A percentile compares a stretch with the other conserved stretches of the same genome.
phyloP scores from a whole-genome alignment of 2,329 filamentous ascomycete species.

The Ceratocystis cacaofunesta region DNA sequence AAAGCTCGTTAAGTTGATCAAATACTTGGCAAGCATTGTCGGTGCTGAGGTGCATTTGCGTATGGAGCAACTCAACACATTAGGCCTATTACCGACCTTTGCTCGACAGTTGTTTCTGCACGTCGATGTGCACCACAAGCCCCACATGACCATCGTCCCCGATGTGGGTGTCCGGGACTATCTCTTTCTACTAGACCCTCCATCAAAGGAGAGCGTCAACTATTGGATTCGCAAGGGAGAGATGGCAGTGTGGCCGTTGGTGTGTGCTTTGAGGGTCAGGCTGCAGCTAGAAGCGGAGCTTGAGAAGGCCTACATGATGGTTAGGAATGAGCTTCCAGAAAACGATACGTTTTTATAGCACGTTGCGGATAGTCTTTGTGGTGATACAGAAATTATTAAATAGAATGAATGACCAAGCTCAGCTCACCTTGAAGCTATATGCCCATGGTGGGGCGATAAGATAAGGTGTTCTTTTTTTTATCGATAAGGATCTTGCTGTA shows the following conservation, averaged over 20 bases:
- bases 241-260: constrained; percentile 77
- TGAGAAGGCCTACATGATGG: constrained; percentile 69
- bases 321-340: constrained; percentile 35
- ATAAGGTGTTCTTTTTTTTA: constrained; percentile 5
- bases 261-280: constrained; percentile 65
- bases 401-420: neutral
- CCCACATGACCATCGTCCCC: constrained; percentile 68
- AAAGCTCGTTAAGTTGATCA: constrained; percentile 41
- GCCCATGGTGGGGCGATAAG: constrained; percentile 10
- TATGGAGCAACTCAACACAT: constrained; percentile 62
- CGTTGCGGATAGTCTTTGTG: neutral
- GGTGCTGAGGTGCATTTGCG: constrained; percentile 68
- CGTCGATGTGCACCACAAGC: constrained; percentile 46
- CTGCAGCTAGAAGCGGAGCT: constrained; percentile 80
- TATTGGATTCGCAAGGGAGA: constrained; percentile 82
- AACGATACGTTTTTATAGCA: constrained; percentile 16
- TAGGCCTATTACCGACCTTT: constrained; percentile 54
- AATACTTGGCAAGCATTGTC: constrained; percentile 50
- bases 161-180: constrained; percentile 62
- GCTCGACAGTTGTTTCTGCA: constrained; percentile 68
- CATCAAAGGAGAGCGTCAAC: constrained; percentile 57
- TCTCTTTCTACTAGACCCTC: constrained; percentile 64
- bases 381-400: neutral
- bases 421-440: neutral
- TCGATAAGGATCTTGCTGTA: constrained; percentile 14